Base-by-base conservation (phyloP, 768 basidiomycete species). In the Hysterangium stoloniferum region DNA sequence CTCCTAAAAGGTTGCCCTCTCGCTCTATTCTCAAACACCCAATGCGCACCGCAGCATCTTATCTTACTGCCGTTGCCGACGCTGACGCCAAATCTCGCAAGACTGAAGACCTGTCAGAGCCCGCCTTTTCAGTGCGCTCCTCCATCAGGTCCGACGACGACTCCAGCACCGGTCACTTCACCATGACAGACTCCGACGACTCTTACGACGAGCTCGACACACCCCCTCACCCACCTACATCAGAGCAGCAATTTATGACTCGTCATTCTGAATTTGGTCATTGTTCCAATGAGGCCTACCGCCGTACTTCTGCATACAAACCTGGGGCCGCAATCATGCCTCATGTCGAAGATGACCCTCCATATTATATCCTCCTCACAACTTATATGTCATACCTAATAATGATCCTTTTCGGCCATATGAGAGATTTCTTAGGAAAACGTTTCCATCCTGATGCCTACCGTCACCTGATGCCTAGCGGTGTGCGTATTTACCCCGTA, bases 341-440 rank as follows among this genome's bases (percentile, higher is more conserved):
- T 48, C 76, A 79, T 59, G 67, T 77, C 50, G 84, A 88, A 54
- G 79, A 84, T 56, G 90, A 94, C 60, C 95, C 95, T 3, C 87
- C 90, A 0, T 92, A 96, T 63, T 93, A 92, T 67, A 84, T 96
- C 60, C 76, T 97, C 36, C 67, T 98, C 54, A 82, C 87, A 7
- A 95, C 93, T 4, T 98, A 97, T 64, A 75, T 95, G 66, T 85
- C 86, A 70, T 98, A 95, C 69, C 77, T 98, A 58, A 75, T 97
- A 53, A 80, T 98, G 51, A 95, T 98, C 57, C 74, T 80, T 56
- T 68, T 99, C 41, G 96, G 96, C 17, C 96, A 98, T 62, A 69
- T 94, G 40, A 82, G 95, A 48, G 96, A 99, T 68, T 99, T 97
- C 63, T 68, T 98, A 55, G 95, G 95, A 20, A 98, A 96, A 68